Conservation (phyloP, 139 green algal species). For the Penium margaritaceum region DNA sequence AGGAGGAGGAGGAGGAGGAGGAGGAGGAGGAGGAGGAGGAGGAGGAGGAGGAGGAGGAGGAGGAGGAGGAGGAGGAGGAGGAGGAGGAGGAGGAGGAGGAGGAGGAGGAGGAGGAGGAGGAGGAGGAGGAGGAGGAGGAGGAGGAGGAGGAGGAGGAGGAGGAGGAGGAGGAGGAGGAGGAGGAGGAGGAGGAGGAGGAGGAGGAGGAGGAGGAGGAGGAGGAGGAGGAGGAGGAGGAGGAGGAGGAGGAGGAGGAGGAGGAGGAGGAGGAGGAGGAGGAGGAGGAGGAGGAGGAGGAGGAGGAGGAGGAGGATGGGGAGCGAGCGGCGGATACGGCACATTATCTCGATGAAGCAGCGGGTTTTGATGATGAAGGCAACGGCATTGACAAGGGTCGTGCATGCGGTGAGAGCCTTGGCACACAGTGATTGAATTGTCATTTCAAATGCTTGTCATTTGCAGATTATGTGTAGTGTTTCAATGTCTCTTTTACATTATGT, state of each 20-base stretch:
- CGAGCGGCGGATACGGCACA: no score
- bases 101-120: slow-evolving; percentile 53
- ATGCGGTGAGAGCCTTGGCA: no score
- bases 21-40: background rate
- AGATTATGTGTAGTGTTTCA: no score
- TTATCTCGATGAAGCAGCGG: no score
- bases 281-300: slow-evolving; percentile 12
- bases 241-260: background rate
- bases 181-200: background rate
- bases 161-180: background rate
- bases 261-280: background rate
- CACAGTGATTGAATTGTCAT: no score
- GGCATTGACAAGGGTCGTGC: no score
- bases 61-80: background rate
- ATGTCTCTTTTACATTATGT: no score
- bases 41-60: background rate
- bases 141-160: slow-evolving; percentile 58
- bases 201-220: slow-evolving; percentile 52
- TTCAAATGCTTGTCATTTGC: no score
- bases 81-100: slow-evolving; percentile 50
- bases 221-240: slow-evolving; percentile 45
- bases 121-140: slow-evolving; percentile 39
- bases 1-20: slow-evolving; percentile 49
- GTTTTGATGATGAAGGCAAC: no score
- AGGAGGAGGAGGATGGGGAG: no score